These are phyloP conservation scores for Tuctoria greenei DNA, from an alignment of 176 grass and related monocot genomes.

Conservation along the genomic window DNA sequence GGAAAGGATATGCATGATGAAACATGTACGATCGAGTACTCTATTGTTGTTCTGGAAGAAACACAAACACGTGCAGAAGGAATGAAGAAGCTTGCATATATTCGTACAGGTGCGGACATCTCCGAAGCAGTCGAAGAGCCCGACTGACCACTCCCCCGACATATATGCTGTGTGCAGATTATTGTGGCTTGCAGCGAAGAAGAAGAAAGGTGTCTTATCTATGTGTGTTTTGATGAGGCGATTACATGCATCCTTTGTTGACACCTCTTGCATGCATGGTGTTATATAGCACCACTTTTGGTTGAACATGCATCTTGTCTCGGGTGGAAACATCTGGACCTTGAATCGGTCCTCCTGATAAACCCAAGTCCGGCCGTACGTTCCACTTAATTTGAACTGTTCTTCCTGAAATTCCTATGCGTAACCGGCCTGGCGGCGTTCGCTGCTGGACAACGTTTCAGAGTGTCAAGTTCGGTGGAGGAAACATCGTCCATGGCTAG, in stretches of 20 bases:
- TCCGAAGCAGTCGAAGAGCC: constrained; percentile 45
- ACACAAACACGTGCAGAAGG: not conserved
- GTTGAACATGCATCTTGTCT: not conserved
- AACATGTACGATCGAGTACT: too few relatives aligned
- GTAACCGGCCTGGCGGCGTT: too few relatives aligned
- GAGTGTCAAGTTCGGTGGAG: constrained; percentile 7
- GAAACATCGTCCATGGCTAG: too few relatives aligned
- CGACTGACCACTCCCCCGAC: constrained; percentile 48
- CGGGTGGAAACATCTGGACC: not conserved
- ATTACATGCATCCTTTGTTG: too few relatives aligned
- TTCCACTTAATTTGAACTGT: constrained; percentile 20
- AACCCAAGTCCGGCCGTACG: not conserved
- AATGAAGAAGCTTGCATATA: not conserved
- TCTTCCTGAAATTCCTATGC: constrained; percentile 14
- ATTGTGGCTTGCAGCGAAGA: too few relatives aligned
- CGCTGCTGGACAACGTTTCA: not conserved
- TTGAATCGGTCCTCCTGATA: constrained; percentile 15
- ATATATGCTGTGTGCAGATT: constrained; percentile 23
- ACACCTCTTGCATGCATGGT: not conserved
- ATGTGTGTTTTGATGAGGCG: not conserved
- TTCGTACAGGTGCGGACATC: constrained; percentile 51
- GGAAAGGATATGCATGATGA: not conserved
- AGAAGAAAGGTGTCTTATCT: not conserved
- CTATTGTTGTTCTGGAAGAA: too few relatives aligned
- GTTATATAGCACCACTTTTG: constrained; percentile 26